These are phyloP conservation scores for Dictyostelium brefeldianum DNA, from an alignment of 78 protist genomes.

Conservation along the genomic window DNA sequence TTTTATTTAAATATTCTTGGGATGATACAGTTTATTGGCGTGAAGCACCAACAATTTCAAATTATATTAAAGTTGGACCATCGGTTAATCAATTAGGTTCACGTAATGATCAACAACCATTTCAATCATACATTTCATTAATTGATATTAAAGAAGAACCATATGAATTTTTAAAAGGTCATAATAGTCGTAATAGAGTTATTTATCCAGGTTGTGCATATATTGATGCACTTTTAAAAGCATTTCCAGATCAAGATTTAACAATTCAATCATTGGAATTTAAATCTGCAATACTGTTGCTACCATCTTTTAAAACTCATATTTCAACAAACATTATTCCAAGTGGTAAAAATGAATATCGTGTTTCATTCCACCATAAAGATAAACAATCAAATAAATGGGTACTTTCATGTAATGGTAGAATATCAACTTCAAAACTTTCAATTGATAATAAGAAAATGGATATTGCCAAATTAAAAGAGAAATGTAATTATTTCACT, in stretches of 20 bases:
- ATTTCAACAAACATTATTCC: neutral
- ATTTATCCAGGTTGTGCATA: conserved; percentile 39
- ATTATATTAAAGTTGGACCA: neutral
- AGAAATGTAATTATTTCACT: conserved; percentile 9
- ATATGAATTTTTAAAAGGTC: conserved; percentile 48
- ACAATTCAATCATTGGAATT: conserved; percentile 22
- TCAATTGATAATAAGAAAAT: too few species aligned
- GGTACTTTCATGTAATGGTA: neutral
- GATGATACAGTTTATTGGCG: neutral
- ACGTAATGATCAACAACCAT: neutral
- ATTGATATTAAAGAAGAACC: conserved; percentile 13
- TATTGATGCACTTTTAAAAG: conserved; percentile 9
- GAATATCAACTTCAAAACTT: neutral
- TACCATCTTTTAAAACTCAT: neutral
- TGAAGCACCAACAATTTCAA: neutral
- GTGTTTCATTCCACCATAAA: neutral
- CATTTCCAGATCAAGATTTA: neutral
- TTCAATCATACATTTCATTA: neutral
- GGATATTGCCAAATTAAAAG: neutral
- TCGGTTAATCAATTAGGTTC: neutral
- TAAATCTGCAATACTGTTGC: conserved; percentile 28
- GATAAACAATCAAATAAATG: neutral
- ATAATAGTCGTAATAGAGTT: neutral
- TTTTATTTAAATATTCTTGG: neutral
- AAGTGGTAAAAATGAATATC: neutral